Base-by-base conservation (phyloP, 75 land plant species). In the Pinus tabuliformis region DNA sequence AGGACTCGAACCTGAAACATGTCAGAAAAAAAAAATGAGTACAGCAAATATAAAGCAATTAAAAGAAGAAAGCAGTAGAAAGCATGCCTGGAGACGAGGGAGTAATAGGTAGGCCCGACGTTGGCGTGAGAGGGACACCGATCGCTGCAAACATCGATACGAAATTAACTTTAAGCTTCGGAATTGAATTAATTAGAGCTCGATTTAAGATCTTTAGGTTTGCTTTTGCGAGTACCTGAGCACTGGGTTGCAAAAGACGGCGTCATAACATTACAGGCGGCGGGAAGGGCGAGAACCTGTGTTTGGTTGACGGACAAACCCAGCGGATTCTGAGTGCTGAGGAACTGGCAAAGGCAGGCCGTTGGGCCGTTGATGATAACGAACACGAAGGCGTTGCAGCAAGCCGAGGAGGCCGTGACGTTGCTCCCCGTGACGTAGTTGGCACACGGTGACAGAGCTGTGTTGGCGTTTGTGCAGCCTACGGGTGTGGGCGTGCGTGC, bases 221-320 rank as follows among this genome's bases (percentile, higher is more conserved):
- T 6, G 7, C 2, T 17, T 20, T 16, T 17, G 6, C 21, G 22
- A 59, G 21, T 59, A 66, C 71, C 71, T 66, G 71, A 20, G 78
- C 78, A 76, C 45, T 37, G 78, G 24, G 45, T 76, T 66, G n/a
- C 71, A 6, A 63, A 42, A 15, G 78, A 58, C 2, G 78, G 62
- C 63, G 52, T 64, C 18, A 20, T 56, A 11, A 76, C 36, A 26
- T 76, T 76, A 18, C 78, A 76, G 20, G 78, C 78, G 1, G 61
- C 71, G 24, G 78, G 78, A 22, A 76, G 70, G 7, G 52, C 58
- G 15, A 76, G 42, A 11, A 71, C 72, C 72, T 64, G 71, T 17
- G 70, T 76, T 28, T 76, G 71, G 54, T 64, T 64, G 26, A 76
- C 60, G 2, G 52, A 17, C n/a, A 76, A 2, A 3, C 78, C 71